A percentile compares a stretch with the other conserved stretches of the same genome.
Evolutionary conservation across 139 green algal genomes (phyloP).

Genomic region (Astrephomene gubernaculifera): DNA sequence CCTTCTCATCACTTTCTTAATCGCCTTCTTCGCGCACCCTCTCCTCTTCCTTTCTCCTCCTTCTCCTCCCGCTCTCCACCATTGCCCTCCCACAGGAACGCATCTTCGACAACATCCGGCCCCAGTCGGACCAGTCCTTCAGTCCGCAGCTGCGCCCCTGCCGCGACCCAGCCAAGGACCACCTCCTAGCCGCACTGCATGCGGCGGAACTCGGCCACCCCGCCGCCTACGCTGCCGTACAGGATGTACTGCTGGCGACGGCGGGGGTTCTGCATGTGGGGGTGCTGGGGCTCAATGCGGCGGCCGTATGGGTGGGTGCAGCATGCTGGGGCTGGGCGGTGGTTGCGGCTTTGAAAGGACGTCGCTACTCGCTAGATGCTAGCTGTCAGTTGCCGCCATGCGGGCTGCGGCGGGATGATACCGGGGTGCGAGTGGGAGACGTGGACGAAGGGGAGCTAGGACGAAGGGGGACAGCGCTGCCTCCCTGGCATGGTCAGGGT

Average conservation of each 20-base stretch:
- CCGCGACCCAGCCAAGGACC: slow-evolving; percentile 26
- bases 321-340: too few species aligned
- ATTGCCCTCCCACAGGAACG: slow-evolving; percentile 13
- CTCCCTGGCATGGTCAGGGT: too few species aligned
- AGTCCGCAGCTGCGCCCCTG: slow-evolving; percentile 19
- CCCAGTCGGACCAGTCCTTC: slow-evolving; percentile 1
- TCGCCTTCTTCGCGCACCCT: too few species aligned
- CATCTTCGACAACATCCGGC: background rate
- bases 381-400: too few species aligned
- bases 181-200: slow-evolving; percentile 9
- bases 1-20: too few species aligned
- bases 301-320: slow-evolving; percentile 13
- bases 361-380: too few species aligned
- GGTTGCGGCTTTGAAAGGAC: too few species aligned
- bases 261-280: background rate
- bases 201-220: background rate
- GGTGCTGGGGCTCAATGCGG: background rate
- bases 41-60: too few species aligned
- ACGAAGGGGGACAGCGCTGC: too few species aligned
- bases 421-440: too few species aligned
- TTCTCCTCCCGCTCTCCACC: background rate
- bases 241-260: background rate
- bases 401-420: too few species aligned
- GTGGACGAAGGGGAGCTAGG: too few species aligned
- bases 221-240: background rate